Percentiles rank a stretch among this genome's conserved stretches.
Evolutionary conservation across 352 stramenopile species (phyloP).

Genomic region (Globisporangium nodosum): DNA sequence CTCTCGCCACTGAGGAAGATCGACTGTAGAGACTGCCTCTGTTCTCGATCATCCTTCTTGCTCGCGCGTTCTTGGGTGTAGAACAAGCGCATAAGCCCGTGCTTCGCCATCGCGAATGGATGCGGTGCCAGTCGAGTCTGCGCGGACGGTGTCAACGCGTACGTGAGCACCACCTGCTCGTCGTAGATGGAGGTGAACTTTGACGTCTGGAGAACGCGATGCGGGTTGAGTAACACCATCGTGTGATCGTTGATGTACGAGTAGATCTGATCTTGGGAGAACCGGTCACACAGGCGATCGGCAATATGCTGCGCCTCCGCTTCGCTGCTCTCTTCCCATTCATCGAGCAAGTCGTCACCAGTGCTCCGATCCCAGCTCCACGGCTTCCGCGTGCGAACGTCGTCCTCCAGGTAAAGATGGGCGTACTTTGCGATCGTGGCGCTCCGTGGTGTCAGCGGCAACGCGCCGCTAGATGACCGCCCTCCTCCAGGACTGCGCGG

Average conservation of each 20-base stretch:
- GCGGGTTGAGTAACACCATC: slow-evolving; percentile 67
- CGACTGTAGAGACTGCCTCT: slow-evolving; percentile 14
- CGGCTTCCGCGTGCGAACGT: slow-evolving; percentile 41
- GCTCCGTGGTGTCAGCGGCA: slow-evolving; percentile 48
- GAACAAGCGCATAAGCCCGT: slow-evolving; percentile 43
- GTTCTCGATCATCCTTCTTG: slow-evolving; percentile 1
- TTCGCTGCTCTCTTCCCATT: background rate
- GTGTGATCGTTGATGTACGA: slow-evolving; percentile 54
- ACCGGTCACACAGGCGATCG: slow-evolving; percentile 27
- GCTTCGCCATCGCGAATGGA: slow-evolving; percentile 71
- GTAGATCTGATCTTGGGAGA: slow-evolving; percentile 49
- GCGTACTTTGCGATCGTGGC: slow-evolving; percentile 77
- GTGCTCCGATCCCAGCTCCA: slow-evolving; percentile 45
- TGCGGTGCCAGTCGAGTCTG: slow-evolving; percentile 42
- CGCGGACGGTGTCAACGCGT: slow-evolving; percentile 38
- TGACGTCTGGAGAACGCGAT: slow-evolving; percentile 63
- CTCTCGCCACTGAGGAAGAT: slow-evolving; percentile 62
- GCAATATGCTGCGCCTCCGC: slow-evolving; percentile 5
- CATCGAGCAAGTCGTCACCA: slow-evolving; percentile 37
- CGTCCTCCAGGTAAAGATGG: slow-evolving; percentile 64
- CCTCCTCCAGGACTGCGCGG: background rate
- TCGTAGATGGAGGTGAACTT: slow-evolving; percentile 83
- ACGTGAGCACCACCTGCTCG: slow-evolving; percentile 67
- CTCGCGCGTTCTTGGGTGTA: slow-evolving; percentile 14
- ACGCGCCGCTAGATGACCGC: background rate